These are phyloP conservation scores for Pisolithus albus DNA, from an alignment of 768 basidiomycete species.

Conservation along the genomic window DNA sequence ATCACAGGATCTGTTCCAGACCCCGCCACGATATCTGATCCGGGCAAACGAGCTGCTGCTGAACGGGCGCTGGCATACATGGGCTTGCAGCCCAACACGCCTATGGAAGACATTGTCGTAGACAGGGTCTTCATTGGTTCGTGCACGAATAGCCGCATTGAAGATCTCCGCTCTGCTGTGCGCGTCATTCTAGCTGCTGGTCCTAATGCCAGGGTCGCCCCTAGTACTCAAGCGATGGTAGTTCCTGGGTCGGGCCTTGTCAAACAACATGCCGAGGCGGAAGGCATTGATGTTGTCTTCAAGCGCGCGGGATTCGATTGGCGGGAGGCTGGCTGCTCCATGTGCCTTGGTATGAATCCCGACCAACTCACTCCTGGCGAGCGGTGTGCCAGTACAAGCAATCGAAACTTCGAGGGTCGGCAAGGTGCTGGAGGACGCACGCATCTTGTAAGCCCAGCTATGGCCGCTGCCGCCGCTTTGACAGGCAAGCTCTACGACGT, in stretches of 20 bases:
- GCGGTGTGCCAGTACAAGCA: slow-evolving; percentile 88
- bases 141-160: slow-evolving; percentile 91
- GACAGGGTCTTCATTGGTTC: slow-evolving; percentile 94
- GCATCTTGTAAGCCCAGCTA: slow-evolving; percentile 83
- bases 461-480: slow-evolving; percentile 89
- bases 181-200: slow-evolving; percentile 70
- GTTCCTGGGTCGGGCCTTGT: slow-evolving; percentile 89
- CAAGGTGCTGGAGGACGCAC: slow-evolving; percentile 85
- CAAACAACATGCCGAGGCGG: slow-evolving; percentile 86
- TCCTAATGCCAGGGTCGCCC: slow-evolving; percentile 64
- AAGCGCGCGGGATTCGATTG: slow-evolving; percentile 91
- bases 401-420: slow-evolving; percentile 90
- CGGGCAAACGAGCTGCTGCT: slow-evolving; percentile 59
- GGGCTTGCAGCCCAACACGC: slow-evolving; percentile 74
- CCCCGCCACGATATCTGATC: slow-evolving; percentile 58
- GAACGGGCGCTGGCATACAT: slow-evolving; percentile 79
- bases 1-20: slow-evolving; percentile 80
- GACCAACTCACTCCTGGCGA: slow-evolving; percentile 79
- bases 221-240: slow-evolving; percentile 78
- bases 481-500: slow-evolving; percentile 83
- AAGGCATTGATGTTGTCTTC: slow-evolving; percentile 81
- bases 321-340: slow-evolving; percentile 93
- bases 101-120: slow-evolving; percentile 70
- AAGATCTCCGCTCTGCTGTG: slow-evolving; percentile 85
- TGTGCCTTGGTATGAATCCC: slow-evolving; percentile 96